Percentiles rank a stretch among this genome's conserved stretches.
phyloP scores from a whole-genome alignment of 176 grass and related monocot species.

The Musa beccarii region DNA sequence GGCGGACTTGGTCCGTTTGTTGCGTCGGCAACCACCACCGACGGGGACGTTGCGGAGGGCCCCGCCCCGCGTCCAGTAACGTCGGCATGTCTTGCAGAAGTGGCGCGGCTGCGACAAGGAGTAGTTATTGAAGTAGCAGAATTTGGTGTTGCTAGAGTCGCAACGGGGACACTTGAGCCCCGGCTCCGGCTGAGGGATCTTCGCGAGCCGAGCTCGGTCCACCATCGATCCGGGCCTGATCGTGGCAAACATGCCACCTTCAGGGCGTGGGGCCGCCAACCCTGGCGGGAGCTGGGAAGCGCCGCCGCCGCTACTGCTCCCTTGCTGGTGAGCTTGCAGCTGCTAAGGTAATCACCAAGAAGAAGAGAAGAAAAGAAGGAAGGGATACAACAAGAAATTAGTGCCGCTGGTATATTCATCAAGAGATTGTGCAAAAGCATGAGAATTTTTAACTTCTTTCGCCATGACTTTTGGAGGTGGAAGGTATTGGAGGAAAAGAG shows the following conservation, averaged over 20 bases:
- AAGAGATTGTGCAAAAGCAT: background rate
- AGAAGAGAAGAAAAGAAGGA: background rate
- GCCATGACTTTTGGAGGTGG: background rate
- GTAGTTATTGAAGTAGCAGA: constrained; percentile 29
- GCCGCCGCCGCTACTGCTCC: background rate
- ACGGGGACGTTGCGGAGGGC: constrained; percentile 19
- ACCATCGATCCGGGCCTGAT: constrained; percentile 17
- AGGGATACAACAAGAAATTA: background rate
- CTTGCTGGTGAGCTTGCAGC: constrained; percentile 4
- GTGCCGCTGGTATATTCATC: constrained; percentile 6
- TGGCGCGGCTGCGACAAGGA: constrained; percentile 17
- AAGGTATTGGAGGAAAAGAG: background rate
- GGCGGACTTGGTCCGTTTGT: constrained; percentile 11
- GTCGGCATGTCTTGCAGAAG: constrained; percentile 24
- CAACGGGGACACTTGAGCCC: constrained; percentile 21
- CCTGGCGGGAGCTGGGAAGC: background rate
- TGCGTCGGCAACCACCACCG: constrained; percentile 21
- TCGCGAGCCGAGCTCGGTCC: constrained; percentile 9
- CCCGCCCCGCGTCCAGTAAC: constrained; percentile 21
- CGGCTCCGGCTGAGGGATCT: constrained; percentile 23
- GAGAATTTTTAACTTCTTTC: background rate
- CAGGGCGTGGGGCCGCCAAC: background rate
- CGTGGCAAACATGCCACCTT: background rate
- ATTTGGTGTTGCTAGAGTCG: constrained; percentile 22
- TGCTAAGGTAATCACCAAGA: background rate